These are phyloP conservation scores for Pichiaceae sp. DNA, from an alignment of 1,139 yeast genomes.

Conservation along the genomic window DNA sequence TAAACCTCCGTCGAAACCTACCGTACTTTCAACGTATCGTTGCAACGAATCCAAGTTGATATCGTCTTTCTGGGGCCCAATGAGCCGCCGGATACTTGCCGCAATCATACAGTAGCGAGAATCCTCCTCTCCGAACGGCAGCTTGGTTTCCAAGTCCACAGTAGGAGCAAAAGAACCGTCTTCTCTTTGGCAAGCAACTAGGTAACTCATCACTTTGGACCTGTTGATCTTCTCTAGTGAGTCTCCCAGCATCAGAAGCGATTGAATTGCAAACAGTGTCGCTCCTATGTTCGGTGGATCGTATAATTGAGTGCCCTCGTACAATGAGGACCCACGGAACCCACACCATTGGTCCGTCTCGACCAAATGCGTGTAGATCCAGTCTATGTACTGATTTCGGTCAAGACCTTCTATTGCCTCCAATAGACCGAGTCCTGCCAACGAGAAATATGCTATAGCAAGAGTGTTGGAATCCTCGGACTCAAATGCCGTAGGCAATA, in stretches of 20 bases:
- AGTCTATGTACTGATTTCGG: slow-evolving; percentile 27
- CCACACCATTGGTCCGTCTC: slow-evolving; percentile 31
- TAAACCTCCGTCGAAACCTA: slow-evolving; percentile 62
- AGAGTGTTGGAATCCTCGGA: slow-evolving; percentile 59
- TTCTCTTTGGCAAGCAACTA: slow-evolving; percentile 43
- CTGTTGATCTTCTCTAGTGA: slow-evolving; percentile 33
- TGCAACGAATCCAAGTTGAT: slow-evolving; percentile 34
- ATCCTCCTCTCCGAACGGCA: slow-evolving; percentile 59
- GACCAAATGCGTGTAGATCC: slow-evolving; percentile 41
- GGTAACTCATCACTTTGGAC: slow-evolving; percentile 39
- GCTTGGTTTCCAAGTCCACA: slow-evolving; percentile 29
- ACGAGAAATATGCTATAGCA: slow-evolving; percentile 57
- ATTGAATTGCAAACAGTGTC: slow-evolving; percentile 57
- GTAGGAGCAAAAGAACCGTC: slow-evolving; percentile 53
- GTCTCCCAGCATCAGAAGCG: slow-evolving; percentile 39
- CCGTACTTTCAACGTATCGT: slow-evolving; percentile 34
- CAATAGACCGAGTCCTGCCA: slow-evolving; percentile 53
- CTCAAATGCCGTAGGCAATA: slow-evolving; percentile 43
- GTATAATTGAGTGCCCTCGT: slow-evolving; percentile 23
- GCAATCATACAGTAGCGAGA: slow-evolving; percentile 74
- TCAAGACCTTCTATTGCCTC: slow-evolving; percentile 25
- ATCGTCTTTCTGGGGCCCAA: slow-evolving; percentile 34
- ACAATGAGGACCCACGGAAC: slow-evolving; percentile 45
- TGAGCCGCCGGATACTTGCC: slow-evolving; percentile 45
- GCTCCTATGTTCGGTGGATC: slow-evolving; percentile 61